phyloP scores from a whole-genome alignment of 805 yeast species.

The Priceomyces carsonii region DNA sequence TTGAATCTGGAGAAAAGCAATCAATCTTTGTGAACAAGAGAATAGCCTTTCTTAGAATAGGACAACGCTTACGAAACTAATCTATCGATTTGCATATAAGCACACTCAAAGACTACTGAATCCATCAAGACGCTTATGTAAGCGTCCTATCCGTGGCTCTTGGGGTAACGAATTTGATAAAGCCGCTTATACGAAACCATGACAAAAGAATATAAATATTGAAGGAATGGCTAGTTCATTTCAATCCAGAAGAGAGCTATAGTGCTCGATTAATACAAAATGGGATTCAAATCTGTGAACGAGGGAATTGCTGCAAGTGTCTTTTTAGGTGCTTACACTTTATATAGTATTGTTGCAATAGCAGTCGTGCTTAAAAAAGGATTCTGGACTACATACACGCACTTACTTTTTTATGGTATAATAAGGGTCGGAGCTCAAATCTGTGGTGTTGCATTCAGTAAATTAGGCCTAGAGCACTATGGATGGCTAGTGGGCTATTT shows the following conservation, averaged over 20 bases:
- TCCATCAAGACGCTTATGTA: neutral
- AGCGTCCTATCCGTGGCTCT: too few relatives aligned
- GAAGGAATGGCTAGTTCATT: too few relatives aligned
- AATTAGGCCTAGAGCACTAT: conserved; percentile 25
- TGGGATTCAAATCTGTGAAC: conserved; percentile 16
- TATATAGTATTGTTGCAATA: conserved; percentile 19
- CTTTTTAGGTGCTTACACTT: conserved; percentile 27
- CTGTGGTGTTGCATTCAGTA: conserved; percentile 36
- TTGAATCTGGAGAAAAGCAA: neutral
- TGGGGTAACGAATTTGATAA: too few relatives aligned
- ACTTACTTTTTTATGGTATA: conserved; percentile 25
- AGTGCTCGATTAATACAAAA: too few relatives aligned
- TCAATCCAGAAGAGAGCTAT: too few relatives aligned
- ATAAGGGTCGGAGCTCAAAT: conserved; percentile 35
- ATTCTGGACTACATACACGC: conserved; percentile 21
- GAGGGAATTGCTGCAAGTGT: conserved; percentile 39
- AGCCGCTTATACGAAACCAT: too few relatives aligned
- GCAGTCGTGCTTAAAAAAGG: conserved; percentile 24
- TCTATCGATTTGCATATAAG: neutral
- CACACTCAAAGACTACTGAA: neutral
- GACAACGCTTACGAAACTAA: neutral
- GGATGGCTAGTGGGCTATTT: conserved; percentile 40
- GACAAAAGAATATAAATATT: too few relatives aligned
- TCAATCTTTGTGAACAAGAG: neutral
- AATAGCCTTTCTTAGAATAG: neutral